Percentiles rank a stretch among this genome's conserved stretches.
Evolutionary conservation across 2,329 filamentous ascomycete species (phyloP).

Genomic region (Lachnellula arida): DNA sequence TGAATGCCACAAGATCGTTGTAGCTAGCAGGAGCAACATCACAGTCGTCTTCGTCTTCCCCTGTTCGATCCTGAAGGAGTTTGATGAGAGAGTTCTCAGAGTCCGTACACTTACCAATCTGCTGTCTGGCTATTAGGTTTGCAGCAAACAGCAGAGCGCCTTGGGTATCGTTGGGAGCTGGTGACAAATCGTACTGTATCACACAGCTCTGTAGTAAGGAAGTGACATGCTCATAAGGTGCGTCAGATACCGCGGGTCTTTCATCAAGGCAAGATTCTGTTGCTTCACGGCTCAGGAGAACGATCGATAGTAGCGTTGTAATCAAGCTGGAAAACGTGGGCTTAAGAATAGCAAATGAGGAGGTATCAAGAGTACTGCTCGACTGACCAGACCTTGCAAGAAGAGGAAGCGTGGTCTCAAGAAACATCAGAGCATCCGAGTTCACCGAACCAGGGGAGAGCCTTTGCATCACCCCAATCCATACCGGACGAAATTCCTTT

Average conservation of each 20-base stretch:
- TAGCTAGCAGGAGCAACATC: conserved; percentile 6
- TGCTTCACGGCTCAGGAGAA: conserved; percentile 26
- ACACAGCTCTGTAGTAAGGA: conserved; percentile 17
- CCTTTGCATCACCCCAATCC: conserved; percentile 36
- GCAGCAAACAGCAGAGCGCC: conserved; percentile 19
- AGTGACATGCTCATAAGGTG: conserved; percentile 10
- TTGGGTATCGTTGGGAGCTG: background rate
- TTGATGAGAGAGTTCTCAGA: conserved; percentile 2
- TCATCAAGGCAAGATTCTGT: background rate
- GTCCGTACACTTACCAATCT: background rate
- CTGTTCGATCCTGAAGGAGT: conserved; percentile 8
- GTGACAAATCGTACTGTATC: conserved; percentile 1
- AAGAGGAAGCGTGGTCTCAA: conserved; percentile 33
- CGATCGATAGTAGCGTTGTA: conserved; percentile 37
- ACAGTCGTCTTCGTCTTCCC: background rate
- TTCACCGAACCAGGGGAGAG: conserved; percentile 33
- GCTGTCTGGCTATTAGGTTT: conserved; percentile 15
- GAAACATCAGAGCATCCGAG: conserved; percentile 36
- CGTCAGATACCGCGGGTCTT: background rate
- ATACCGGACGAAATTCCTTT: conserved; percentile 37
- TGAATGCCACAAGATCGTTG: conserved; percentile 30
- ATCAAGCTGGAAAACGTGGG: conserved; percentile 41
- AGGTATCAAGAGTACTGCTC: background rate
- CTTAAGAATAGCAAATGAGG: conserved; percentile 18
- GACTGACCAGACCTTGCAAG: conserved; percentile 11